Evolutionary conservation across 495 filamentous ascomycete genomes (phyloP), one percentile per base, ranked within the genome.

Genomic region (Lasiosphaeris hirsuta): DNA sequence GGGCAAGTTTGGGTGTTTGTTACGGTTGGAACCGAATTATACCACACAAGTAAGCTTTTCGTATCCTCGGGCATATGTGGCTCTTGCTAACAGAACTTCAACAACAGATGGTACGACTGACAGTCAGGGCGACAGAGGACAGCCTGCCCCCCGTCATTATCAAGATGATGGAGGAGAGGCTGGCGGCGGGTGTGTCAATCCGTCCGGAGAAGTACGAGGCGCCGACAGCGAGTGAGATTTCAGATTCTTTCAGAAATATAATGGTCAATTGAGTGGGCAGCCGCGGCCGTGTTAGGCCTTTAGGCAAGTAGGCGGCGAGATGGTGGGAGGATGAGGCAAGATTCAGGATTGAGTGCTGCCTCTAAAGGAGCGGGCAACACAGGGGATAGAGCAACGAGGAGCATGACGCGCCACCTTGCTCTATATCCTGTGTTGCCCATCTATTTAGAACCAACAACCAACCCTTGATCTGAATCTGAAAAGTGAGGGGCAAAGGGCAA

Each of bases 1-100:
- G 4, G 92, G 93, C 41, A 99, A 97, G 79, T 90, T 89, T 72
- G 95, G 95, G 40, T 97, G 94, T 73, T 72, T 99, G 66, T 73
- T 99, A 74, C 81, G 95, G 63, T 70, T 97, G 72, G 95, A 99
- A 80, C 95, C 95, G 57, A 99, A 97, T 71, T 91, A 90, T 72
- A 82, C 84, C 58, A 92, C 87, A 51, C 89, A 87, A 84, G 93
- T 96, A 77, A 63, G 69, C 37, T 23, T 46, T 40, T 37, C 7
- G 33, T 40, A 18, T 43, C 0, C 47, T 54, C 36, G 18, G n/a
- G n/a, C 7, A 5, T 53, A 4, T 35, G 54, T 19, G 18, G 0
- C 1, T 10, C 7, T 44, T 50, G 52, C 35, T 61, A 38, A 54
- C 51, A 48, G 15, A 11, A 4, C 6, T 4, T 18, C 23, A 13